Base-by-base conservation (phyloP, 345 rosid genomes). In the Eucalyptus cladocalyx region DNA sequence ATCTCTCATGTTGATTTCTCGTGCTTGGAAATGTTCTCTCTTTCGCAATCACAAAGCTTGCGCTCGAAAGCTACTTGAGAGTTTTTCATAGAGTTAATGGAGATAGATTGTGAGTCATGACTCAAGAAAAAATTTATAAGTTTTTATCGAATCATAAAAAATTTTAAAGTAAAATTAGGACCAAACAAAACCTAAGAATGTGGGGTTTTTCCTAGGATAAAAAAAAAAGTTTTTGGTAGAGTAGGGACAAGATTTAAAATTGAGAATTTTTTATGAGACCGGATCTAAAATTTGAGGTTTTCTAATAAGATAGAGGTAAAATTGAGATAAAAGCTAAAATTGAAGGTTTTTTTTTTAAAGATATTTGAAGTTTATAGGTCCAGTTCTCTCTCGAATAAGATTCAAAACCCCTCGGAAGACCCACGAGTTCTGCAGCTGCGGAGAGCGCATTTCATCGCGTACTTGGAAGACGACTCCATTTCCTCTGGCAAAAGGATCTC, bases 31-130 rank as follows among this genome's bases (percentile, higher is more conserved):
- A 51, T 51, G 2, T 51, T 18, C 0, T 1, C 1, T 51, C 9
- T 51, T 51, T 7, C 9, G 0, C 1, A 51, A 18, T 18, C 4
- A 0, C 1, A 51, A 1, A 51, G 9, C 2, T 18, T 18, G 23
- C 1, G 4, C 9, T 1, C 0, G 0, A 51, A 0, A 51, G 9
- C 21, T 51, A 51, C 8, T 51, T 1, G 54, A 51, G 54, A 17
- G 4, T 51, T 51, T 51, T 18, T 0, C 54, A 51, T 51, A 1
- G 1, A 1, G 54, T 51, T 51, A 18, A 51, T 18, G 4, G 21
- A 0, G 9, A 0, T 51, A 51, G 23, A 51, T 50, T 51, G 47
- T 45, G 11, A 43, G 47, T 43, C 47, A 3, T 51, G 1, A 51
- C 54, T 51, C 23, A 3, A 51, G 0, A 1, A 51, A 51, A 51